Percentiles rank a stretch among this genome's conserved stretches.
These are phyloP conservation scores for Aspergillus udagawae DNA, from an alignment of 2,329 filamentous ascomycete species.

Conservation along the genomic window DNA sequence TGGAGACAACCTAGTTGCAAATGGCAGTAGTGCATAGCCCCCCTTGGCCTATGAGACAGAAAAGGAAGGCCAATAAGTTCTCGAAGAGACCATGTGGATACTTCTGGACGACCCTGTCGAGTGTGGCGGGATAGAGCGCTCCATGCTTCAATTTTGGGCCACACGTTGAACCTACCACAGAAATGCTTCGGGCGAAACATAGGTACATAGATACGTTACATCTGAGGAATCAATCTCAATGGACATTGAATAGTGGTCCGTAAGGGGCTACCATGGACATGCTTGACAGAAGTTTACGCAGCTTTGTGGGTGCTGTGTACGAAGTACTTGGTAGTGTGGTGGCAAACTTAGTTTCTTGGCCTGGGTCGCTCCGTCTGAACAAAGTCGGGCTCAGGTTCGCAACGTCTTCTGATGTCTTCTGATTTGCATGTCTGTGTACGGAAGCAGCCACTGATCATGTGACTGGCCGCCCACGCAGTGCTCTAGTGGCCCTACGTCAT, in stretches of 20 bases:
- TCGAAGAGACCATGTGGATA: not conserved
- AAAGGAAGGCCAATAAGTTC: too few species aligned
- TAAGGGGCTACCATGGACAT: not conserved
- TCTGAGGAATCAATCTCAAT: not conserved
- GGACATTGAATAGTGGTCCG: not conserved
- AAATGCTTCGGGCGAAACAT: not conserved
- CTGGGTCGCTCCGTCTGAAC: not conserved
- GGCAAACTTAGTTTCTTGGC: not conserved
- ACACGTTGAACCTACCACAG: not conserved
- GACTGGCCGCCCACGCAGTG: not conserved
- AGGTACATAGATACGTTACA: not conserved
- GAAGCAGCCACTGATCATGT: too few species aligned
- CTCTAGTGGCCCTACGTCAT: not conserved
- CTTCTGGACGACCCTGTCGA: too few species aligned
- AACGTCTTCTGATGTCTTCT: too few species aligned
- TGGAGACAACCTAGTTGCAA: not conserved
- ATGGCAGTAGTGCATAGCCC: not conserved
- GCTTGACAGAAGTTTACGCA: not conserved
- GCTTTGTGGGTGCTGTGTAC: not conserved
- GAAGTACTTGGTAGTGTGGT: not conserved
- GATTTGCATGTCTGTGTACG: too few species aligned
- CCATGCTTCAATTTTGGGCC: not conserved
- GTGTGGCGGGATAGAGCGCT: too few species aligned
- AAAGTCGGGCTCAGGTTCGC: not conserved
- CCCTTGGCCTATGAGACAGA: not conserved